These are phyloP conservation scores for Paramecium sonneborni DNA, from an alignment of 73 alveolate genomes.

Conservation along the genomic window DNA sequence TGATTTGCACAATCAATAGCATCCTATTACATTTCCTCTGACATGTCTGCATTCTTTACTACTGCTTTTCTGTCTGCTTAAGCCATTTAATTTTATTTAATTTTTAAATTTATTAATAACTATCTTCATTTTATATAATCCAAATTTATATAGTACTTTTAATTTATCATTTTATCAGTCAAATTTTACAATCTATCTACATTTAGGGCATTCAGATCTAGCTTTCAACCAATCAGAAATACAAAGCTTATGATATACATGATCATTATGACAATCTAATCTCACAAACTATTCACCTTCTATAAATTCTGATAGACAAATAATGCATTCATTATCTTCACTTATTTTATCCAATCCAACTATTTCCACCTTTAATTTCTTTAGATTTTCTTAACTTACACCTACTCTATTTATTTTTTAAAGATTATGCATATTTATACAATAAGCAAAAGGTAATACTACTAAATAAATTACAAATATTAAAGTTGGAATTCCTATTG, in stretches of 20 bases:
- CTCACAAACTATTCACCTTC: not conserved
- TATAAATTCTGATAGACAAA: not conserved
- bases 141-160: not conserved
- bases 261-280: not conserved
- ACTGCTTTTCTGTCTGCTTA: conserved; percentile 96
- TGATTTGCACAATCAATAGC: conserved; percentile 96
- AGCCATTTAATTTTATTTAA: conserved; percentile 59
- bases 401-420: not conserved
- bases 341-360: not conserved
- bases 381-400: not conserved
- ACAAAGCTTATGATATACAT: conserved; percentile 30
- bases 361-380: not conserved
- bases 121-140: not conserved
- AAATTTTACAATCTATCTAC: not conserved
- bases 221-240: conserved; percentile 10
- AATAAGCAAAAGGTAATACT: not conserved
- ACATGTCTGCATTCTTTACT: conserved; percentile 97
- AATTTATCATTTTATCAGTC: not conserved
- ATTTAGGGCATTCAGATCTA: conserved; percentile 23
- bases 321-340: not conserved
- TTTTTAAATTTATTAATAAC: conserved; percentile 29
- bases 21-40: conserved; percentile 97
- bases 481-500: not conserved
- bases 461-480: not conserved
- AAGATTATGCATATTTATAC: not conserved